Evolutionary conservation across 768 basidiomycete genomes (phyloP), one percentile per base, ranked within the genome.

Genomic region (Suillus hirtellus): DNA sequence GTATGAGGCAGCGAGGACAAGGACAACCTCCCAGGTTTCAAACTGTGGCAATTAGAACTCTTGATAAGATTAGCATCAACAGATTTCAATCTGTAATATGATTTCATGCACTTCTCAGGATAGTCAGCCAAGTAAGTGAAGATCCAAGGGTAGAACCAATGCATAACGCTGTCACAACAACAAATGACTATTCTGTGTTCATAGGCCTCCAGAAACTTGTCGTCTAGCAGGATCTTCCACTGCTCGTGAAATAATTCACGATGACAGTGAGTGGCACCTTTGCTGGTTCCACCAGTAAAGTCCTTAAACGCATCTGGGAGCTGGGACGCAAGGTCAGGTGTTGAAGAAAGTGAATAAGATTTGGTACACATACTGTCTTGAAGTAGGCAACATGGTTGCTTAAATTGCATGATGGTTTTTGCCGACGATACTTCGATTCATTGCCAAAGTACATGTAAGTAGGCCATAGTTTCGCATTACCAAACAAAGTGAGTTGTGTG

Each of bases 71-170:
- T 2, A 14, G n/a, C 37, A 52, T 34, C 31, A 17, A 17, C 8
- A 10, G 0, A 1, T 56, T 11, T 12, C 3, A n/a, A 35, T 1
- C 3, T 1, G 3, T 3, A 19, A 10, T 1, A 4, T 4, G 19
- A 44, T 46, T 19, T 3, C 24, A 62, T 60, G 9, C 40, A 77
- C 78, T 76, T 76, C 53, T 72, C 71, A 2, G 69, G 71, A 56
- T 71, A 72, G 47, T 71, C 71, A 24, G 67, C 71, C 0, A 65
- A 64, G n/a, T 72, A 73, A 10, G 68, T 68, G 43, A 72, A 70
- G 14, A 71, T 59, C 0, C 69, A 38, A 1, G 67, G 71, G 42
- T 68, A 73, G 19, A 72, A 64, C 14, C 69, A 17, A 0, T 61
- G 62, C 10, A 1, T 10, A 5, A 67, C 24, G 4, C 71, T 64